Percentiles rank a stretch among this genome's conserved stretches.
Evolutionary conservation across 768 basidiomycete species (phyloP).

Genomic region (Amanita phalloides): DNA sequence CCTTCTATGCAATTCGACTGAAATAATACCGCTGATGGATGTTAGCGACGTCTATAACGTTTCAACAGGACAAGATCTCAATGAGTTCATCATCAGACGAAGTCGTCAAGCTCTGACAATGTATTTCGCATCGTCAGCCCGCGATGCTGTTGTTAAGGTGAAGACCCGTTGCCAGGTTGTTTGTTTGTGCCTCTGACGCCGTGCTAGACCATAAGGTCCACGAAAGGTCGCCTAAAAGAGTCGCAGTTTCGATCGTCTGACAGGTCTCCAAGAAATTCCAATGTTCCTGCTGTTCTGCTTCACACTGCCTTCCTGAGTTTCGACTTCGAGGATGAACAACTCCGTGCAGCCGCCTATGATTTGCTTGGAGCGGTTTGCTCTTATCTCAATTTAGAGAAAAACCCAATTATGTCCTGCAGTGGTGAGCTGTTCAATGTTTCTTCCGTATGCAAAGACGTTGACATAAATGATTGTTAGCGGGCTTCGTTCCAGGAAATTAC

Average conservation of each 20-base stretch:
- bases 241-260: constrained; percentile 41
- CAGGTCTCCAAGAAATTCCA: constrained; percentile 68
- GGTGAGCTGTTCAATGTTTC: constrained; percentile 24
- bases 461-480: constrained; percentile 29
- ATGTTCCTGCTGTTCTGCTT: constrained; percentile 78
- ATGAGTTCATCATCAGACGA: constrained; percentile 76
- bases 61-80: constrained; percentile 57
- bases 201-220: constrained; percentile 56
- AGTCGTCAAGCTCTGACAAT: constrained; percentile 60
- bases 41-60: constrained; percentile 85
- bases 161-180: background rate
- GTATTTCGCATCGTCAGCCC: constrained; percentile 62
- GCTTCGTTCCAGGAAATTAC: constrained; percentile 60
- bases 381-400: constrained; percentile 70
- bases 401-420: constrained; percentile 58
- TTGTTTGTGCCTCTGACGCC: background rate
- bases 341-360: constrained; percentile 73
- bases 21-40: constrained; percentile 70
- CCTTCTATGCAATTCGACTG: constrained; percentile 66
- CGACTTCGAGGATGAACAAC: constrained; percentile 59
- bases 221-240: constrained; percentile 61
- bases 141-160: constrained; percentile 72
- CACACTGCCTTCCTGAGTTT: constrained; percentile 80
- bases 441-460: background rate
- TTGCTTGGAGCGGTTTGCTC: constrained; percentile 68